Conservation (phyloP, 1,284 basidiomycete species). For the Ceratobasidium sp. region DNA sequence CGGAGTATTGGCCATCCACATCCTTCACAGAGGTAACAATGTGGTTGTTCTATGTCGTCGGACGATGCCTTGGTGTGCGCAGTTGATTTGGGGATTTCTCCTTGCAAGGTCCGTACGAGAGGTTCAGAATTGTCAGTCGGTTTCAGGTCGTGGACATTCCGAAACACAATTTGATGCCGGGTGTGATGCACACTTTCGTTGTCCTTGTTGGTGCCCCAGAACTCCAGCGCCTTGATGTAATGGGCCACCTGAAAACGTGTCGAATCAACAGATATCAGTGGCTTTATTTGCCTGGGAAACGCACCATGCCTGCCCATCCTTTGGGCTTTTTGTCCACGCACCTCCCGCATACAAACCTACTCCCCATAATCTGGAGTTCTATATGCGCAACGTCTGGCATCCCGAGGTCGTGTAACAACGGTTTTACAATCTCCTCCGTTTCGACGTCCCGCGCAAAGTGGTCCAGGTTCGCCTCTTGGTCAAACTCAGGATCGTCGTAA, state of each 20-base stretch:
- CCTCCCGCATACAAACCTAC: background rate
- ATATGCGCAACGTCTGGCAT: conserved; percentile 17
- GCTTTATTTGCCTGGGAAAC: background rate
- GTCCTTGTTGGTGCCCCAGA: background rate
- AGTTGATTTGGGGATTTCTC: background rate
- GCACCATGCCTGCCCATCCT: conserved; percentile 8
- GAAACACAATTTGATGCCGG: background rate
- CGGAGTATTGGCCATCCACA: background rate
- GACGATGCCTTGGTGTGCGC: background rate
- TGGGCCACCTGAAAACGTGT: background rate
- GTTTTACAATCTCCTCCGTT: background rate
- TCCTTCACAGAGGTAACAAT: conserved; percentile 13
- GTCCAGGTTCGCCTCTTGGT: conserved; percentile 4
- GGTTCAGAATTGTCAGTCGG: background rate
- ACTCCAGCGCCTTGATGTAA: background rate
- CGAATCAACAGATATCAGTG: background rate
- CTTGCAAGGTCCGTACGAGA: background rate
- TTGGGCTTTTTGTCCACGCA: background rate
- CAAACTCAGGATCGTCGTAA: background rate
- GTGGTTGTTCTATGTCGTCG: background rate
- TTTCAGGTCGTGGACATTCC: background rate
- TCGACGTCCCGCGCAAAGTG: background rate
- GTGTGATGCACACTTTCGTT: background rate
- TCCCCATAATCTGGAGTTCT: background rate
- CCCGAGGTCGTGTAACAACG: background rate